Evolutionary conservation across 441 rosid genomes (phyloP).

Genomic region (Mallotus repandus): DNA sequence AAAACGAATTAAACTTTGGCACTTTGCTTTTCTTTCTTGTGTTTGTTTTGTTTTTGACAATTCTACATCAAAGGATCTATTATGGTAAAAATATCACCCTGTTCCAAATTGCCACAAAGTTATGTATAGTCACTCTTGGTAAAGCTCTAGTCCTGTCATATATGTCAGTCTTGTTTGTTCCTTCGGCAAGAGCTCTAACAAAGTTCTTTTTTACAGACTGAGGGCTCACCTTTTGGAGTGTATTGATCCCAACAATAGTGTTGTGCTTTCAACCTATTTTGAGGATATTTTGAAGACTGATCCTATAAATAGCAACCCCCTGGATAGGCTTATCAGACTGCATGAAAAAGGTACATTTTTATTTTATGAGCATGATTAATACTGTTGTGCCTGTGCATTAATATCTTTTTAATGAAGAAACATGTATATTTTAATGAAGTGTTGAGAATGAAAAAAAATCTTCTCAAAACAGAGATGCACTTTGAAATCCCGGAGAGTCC

Average conservation of each 20-base stretch:
- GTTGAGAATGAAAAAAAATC: no score
- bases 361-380: not conserved
- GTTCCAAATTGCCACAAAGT: not conserved
- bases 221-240: conserved; percentile 55
- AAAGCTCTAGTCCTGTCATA: not conserved
- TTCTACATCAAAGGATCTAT: not conserved
- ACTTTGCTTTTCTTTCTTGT: not conserved
- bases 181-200: conserved; percentile 2
- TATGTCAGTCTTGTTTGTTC: not conserved
- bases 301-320: conserved; percentile 52
- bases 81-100: no score
- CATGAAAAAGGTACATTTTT: conserved; percentile 47
- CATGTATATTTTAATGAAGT: no score
- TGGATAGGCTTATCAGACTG: conserved; percentile 61
- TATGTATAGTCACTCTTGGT: not conserved
- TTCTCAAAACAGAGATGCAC: no score
- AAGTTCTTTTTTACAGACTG: conserved; percentile 44
- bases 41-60: not conserved
- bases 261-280: conserved; percentile 43
- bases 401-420: not conserved
- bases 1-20: no score
- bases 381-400: not conserved
- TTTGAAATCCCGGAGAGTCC: no score
- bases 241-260: conserved; percentile 39
- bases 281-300: conserved; percentile 73